phyloP scores from a whole-genome alignment of 257 asterid species.

The Fraxinus excelsior region DNA sequence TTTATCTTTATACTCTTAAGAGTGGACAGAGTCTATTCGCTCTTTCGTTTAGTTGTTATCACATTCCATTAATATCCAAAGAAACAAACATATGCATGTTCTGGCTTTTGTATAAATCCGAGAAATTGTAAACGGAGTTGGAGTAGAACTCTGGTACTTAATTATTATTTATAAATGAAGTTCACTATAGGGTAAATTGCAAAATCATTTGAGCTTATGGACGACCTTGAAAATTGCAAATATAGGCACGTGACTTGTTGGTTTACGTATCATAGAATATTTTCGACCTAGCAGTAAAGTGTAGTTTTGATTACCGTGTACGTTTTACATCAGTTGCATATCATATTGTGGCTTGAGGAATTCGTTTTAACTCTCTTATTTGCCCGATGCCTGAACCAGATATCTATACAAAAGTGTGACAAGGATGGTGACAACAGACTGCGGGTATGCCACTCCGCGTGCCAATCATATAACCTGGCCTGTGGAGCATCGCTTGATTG shows the following conservation, averaged over 20 bases:
- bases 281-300: not conserved
- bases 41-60: not conserved
- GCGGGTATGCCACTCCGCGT: conserved; percentile 95
- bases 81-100: not conserved
- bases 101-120: not conserved
- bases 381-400: conserved; percentile 46
- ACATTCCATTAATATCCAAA: not conserved
- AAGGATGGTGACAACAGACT: conserved; percentile 85
- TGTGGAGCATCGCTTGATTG: conserved; percentile 99
- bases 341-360: not conserved
- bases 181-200: not conserved
- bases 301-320: not conserved
- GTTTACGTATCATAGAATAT: not conserved
- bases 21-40: not conserved
- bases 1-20: not conserved
- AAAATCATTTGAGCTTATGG: not conserved
- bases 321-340: not conserved
- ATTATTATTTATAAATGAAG: not conserved
- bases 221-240: not conserved
- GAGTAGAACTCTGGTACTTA: not conserved
- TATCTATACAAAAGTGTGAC: conserved; percentile 94
- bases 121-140: not conserved
- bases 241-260: not conserved
- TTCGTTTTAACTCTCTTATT: not conserved
- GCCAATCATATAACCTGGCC: conserved; percentile 87